Percentiles rank a stretch among this genome's conserved stretches.
Evolutionary conservation across 148 eudicot genomes (phyloP).

Genomic region (Vaccinium vitisidaea): DNA sequence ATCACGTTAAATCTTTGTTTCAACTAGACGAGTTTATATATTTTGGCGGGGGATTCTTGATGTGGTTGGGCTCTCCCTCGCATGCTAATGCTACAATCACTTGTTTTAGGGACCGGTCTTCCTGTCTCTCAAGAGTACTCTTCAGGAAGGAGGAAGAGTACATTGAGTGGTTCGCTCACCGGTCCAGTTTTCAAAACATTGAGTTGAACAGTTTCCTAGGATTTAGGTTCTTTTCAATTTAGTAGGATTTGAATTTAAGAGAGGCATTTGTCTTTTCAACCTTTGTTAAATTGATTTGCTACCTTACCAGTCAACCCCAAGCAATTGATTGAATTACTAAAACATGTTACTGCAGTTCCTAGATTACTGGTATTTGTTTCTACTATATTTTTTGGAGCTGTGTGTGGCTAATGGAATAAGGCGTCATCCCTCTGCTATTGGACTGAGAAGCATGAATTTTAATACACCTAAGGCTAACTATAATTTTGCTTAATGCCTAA

Average conservation of each 20-base stretch:
- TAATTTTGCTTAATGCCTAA: background rate
- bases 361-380: background rate
- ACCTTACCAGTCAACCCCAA: background rate
- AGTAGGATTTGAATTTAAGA: background rate
- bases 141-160: too few species aligned
- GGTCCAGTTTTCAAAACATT: too few species aligned
- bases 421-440: background rate
- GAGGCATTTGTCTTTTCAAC: background rate
- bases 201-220: background rate
- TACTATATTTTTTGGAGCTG: background rate
- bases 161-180: too few species aligned
- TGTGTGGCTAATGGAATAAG: background rate
- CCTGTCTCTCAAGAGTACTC: background rate
- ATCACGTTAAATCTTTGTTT: background rate
- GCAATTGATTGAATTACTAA: background rate
- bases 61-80: background rate
- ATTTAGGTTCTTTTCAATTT: background rate
- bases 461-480: background rate
- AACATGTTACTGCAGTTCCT: background rate
- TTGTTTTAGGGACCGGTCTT: background rate
- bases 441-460: background rate
- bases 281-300: background rate
- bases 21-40: background rate
- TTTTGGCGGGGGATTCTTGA: background rate
- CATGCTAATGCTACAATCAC: background rate